Conservation (phyloP, 352 stramenopile species). For the Elongisporangium undulatum region DNA sequence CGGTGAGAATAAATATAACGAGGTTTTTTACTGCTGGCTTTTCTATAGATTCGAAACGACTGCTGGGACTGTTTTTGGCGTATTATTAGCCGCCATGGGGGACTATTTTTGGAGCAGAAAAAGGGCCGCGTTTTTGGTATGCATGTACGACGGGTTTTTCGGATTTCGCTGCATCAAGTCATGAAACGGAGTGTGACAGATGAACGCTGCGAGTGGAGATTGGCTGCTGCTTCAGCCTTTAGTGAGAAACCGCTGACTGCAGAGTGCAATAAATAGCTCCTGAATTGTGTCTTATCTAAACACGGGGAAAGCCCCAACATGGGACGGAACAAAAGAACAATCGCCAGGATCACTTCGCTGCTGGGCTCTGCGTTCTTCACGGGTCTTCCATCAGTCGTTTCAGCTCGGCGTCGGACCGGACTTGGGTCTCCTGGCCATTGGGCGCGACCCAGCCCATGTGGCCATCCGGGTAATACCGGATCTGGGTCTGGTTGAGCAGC, state of each 20-base stretch:
- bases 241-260: neutral
- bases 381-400: constrained; percentile 40
- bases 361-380: neutral
- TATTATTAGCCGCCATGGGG: neutral
- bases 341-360: neutral
- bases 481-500: constrained; percentile 60
- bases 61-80: neutral
- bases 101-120: neutral
- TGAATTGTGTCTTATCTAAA: neutral
- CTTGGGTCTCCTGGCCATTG: constrained; percentile 42
- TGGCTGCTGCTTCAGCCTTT: neutral
- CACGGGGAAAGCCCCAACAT: neutral
- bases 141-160: neutral
- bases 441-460: constrained; percentile 50
- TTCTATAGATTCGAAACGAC: neutral
- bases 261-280: neutral
- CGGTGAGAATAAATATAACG: neutral
- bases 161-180: neutral
- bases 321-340: neutral
- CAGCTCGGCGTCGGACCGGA: constrained; percentile 63
- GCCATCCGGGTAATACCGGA: constrained; percentile 74
- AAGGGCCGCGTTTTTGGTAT: neutral
- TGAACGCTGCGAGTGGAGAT: neutral
- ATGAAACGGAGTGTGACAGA: too few species aligned
- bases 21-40: neutral